Evolutionary conservation across 2,329 filamentous ascomycete species (phyloP).

Genomic region (Fusarium oxysporum): DNA sequence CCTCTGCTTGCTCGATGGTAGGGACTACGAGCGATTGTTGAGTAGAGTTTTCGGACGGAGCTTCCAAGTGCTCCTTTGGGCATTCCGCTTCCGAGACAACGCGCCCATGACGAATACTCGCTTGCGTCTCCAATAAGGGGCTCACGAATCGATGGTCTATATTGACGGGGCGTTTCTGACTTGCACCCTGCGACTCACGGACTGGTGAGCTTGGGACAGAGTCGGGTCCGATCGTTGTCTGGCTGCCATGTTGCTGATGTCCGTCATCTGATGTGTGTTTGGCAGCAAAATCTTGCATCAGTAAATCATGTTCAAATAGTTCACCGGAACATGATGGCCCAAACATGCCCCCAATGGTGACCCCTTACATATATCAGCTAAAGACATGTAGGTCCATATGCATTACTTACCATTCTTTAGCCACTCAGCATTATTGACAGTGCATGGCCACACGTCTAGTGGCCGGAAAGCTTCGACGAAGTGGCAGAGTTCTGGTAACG

Average conservation of each 20-base stretch:
- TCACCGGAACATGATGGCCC: conserved; percentile 72
- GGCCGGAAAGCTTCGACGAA: conserved; percentile 77
- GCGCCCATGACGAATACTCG: not conserved
- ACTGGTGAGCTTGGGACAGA: conserved; percentile 11
- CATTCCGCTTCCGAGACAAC: not conserved
- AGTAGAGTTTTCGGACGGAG: not conserved
- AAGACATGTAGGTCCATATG: too few species aligned
- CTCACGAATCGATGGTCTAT: not conserved
- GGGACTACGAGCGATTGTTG: not conserved
- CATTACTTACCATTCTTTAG: conserved; percentile 55
- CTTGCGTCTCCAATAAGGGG: conserved; percentile 21
- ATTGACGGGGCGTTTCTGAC: not conserved
- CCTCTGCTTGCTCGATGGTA: not conserved
- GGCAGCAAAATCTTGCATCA: conserved; percentile 60
- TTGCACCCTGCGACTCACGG: not conserved
- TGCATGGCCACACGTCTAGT: conserved; percentile 85
- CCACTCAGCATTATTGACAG: conserved; percentile 75
- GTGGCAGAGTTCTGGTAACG: conserved; percentile 80
- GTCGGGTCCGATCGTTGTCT: conserved; percentile 25
- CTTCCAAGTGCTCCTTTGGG: not conserved
- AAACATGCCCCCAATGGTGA: conserved; percentile 78
- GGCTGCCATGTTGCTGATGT: conserved; percentile 19
- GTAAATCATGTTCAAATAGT: conserved; percentile 72
- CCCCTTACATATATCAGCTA: conserved; percentile 45
- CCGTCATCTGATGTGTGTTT: not conserved